phyloP scores from a whole-genome alignment of 2,329 filamentous ascomycete species.

The Berkeleyomyces rouxiae region DNA sequence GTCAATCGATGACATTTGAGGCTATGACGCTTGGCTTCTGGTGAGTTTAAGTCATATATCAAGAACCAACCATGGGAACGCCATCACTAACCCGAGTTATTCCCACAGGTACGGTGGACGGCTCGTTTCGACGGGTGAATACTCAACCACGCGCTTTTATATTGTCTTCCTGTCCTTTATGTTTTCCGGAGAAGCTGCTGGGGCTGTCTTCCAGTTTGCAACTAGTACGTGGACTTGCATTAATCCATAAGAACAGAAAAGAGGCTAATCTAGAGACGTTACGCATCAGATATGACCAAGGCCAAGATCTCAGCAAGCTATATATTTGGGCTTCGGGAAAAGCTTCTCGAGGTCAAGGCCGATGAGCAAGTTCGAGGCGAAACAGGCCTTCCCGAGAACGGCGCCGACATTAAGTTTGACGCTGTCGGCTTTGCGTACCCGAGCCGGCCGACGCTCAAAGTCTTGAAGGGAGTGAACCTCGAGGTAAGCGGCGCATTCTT shows the following conservation, averaged over 20 bases:
- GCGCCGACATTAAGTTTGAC: conserved; percentile 29
- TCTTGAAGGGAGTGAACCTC: conserved; percentile 26
- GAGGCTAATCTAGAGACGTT: not conserved
- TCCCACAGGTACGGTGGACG: conserved; percentile 23
- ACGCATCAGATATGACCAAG: conserved; percentile 27
- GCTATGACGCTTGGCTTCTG: conserved; percentile 26
- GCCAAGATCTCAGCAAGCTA: conserved; percentile 32
- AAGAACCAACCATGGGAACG: not conserved
- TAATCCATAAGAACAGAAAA: not conserved
- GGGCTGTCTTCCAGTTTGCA: conserved; percentile 29
- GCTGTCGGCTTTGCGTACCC: conserved; percentile 43
- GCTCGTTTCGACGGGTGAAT: conserved; percentile 29
- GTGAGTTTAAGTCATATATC: conserved; percentile 16
- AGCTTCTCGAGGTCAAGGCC: conserved; percentile 20
- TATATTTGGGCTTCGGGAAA: conserved; percentile 26
- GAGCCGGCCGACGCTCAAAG: conserved; percentile 21
- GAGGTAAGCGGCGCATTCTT: conserved; percentile 11
- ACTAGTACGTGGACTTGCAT: conserved; percentile 21
- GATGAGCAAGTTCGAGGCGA: conserved; percentile 14
- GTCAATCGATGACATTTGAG: conserved; percentile 25
- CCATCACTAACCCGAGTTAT: not conserved
- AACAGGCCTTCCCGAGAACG: conserved; percentile 15
- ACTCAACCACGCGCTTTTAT: conserved; percentile 31
- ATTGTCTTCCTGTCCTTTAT: conserved; percentile 34
- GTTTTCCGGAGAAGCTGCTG: conserved; percentile 28